Evolutionary conservation across 2,329 filamentous ascomycete species (phyloP).

Genomic region (Fusarium decemcellulare): DNA sequence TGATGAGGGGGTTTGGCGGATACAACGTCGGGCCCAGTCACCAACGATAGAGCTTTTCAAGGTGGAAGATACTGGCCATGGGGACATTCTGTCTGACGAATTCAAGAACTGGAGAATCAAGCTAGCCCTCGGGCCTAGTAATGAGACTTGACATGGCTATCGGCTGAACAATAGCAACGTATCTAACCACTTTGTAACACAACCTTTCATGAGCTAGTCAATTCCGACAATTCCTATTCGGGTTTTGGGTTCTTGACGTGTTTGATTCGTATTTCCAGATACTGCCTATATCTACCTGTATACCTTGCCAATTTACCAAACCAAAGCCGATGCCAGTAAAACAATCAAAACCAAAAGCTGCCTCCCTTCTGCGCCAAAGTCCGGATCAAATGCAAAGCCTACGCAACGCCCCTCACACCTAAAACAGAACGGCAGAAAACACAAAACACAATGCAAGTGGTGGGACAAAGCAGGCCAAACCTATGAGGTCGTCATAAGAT

Average conservation of each 20-base stretch:
- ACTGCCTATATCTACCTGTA: conserved; percentile 34
- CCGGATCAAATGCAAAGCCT: conserved; percentile 23
- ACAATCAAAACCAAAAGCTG: conserved; percentile 24
- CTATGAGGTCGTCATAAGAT: conserved; percentile 36
- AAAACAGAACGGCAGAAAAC: conserved; percentile 30
- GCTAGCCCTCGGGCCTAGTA: conserved; percentile 55
- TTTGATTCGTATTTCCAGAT: conserved; percentile 19
- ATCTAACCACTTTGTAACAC: background rate
- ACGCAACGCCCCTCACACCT: conserved; percentile 31
- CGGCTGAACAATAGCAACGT: background rate
- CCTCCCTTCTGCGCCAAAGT: conserved; percentile 29
- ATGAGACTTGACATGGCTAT: conserved; percentile 25
- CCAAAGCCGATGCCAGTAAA: conserved; percentile 10
- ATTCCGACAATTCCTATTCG: background rate
- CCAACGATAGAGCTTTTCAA: conserved; percentile 80
- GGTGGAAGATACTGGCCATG: conserved; percentile 79
- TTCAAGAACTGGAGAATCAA: conserved; percentile 84
- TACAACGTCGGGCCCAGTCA: conserved; percentile 75
- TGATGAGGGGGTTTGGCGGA: conserved; percentile 85
- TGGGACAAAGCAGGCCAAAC: conserved; percentile 11
- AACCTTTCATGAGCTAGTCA: background rate
- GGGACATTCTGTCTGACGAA: conserved; percentile 80
- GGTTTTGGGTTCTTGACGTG: background rate
- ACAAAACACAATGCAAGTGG: conserved; percentile 10
- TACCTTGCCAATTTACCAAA: conserved; percentile 16